Conservation (phyloP, 2,329 filamentous ascomycete genomes). For the Fusarium buxicola region DNA sequence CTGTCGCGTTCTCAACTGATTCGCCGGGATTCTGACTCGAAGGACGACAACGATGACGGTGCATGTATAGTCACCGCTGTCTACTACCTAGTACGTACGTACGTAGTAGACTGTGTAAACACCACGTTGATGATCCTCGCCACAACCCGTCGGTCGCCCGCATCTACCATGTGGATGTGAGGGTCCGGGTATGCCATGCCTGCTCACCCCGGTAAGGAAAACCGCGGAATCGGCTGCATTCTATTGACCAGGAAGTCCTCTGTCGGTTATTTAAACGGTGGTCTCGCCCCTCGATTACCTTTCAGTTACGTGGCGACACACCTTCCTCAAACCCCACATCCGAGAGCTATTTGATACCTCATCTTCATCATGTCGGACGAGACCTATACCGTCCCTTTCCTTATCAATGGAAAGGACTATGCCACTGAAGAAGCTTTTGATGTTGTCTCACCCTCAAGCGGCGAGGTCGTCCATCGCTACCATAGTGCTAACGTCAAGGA, state of each 20-base stretch:
- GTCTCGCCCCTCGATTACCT: background rate
- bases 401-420: conserved; percentile 59
- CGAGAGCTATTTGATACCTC: background rate
- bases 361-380: conserved; percentile 34
- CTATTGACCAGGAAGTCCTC: background rate
- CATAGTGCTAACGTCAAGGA: conserved; percentile 67
- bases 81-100: no score
- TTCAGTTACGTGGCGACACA: background rate
- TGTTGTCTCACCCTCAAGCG: conserved; percentile 67
- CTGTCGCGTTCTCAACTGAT: background rate
- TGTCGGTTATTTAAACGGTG: conserved; percentile 32
- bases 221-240: background rate
- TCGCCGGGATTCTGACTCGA: background rate
- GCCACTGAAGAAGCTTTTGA: conserved; percentile 61
- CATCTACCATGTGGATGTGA: conserved; percentile 27
- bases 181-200: conserved; percentile 18
- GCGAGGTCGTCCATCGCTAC: conserved; percentile 64
- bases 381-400: conserved; percentile 52
- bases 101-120: conserved; percentile 11
- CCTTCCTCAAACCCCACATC: background rate
- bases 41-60: background rate
- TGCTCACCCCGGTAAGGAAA: conserved; percentile 2
- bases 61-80: no score
- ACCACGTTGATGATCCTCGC: conserved; percentile 30
- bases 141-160: conserved; percentile 27